phyloP scores from a whole-genome alignment of 2,329 filamentous ascomycete species.

The Celoporthe dispersa region DNA sequence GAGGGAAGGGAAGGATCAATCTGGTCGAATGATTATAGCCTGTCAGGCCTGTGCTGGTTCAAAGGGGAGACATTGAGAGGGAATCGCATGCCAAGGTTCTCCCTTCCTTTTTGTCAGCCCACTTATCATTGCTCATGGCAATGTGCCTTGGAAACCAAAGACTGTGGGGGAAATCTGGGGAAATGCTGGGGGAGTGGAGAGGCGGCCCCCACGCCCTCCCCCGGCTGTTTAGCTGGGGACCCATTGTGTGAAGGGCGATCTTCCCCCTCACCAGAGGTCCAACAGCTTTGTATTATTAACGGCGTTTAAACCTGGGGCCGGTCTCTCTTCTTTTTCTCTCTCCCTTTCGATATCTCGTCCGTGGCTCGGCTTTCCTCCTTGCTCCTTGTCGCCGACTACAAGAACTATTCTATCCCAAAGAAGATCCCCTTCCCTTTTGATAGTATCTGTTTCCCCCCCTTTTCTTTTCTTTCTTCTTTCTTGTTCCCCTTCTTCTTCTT shows the following conservation, averaged over 20 bases:
- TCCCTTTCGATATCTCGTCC: not conserved
- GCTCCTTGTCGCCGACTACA: not conserved
- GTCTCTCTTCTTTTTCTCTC: not conserved
- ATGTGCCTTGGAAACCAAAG: not conserved
- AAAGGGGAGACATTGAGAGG: not conserved
- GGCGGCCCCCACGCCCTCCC: too few relatives aligned
- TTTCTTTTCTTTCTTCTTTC: not conserved
- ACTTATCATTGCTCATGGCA: not conserved
- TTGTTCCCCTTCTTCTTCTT: not conserved
- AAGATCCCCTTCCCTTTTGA: not conserved
- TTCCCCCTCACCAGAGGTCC: not conserved
- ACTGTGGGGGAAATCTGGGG: constrained; percentile 1
- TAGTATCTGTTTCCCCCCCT: too few relatives aligned
- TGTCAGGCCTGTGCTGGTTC: not conserved
- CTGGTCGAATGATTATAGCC: not conserved
- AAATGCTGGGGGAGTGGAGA: not conserved
- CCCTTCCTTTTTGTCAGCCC: not conserved
- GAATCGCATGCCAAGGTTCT: not conserved
- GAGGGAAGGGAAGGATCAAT: too few relatives aligned
- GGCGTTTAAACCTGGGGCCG: not conserved
- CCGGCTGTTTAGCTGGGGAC: not conserved
- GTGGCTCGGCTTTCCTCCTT: not conserved
- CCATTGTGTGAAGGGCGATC: not conserved
- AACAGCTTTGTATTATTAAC: not conserved
- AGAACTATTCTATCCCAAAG: not conserved